Base-by-base conservation (phyloP, 495 filamentous ascomycete genomes). In the Daldinia bambusicola region DNA sequence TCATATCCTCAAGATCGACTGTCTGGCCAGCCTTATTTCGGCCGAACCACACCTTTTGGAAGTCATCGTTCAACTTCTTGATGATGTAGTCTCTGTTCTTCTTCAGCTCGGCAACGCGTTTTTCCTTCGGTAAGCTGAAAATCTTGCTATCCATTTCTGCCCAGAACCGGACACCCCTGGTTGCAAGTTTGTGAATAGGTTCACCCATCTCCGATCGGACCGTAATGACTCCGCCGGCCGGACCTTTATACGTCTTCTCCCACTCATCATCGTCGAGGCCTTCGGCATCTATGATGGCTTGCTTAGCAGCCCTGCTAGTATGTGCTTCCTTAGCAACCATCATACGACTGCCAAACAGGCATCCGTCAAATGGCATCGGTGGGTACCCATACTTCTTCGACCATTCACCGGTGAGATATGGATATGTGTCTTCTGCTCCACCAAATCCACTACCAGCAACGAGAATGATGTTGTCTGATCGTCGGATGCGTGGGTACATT, bases 41-140 rank as follows among this genome's bases (percentile, higher is more conserved):
- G 55, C 95, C 95, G 77, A 99, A 99, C 95, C 95, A 99, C 1
- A 97, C 93, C 82, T 99, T 99, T 71, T 97, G 94, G 83, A 96
- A 99, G 80, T 99, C 95, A 74, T 93, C 93, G 71, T 99, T 98
- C 67, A 99, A 89, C 80, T 97, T 97, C 84, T 92, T 90, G 83
- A 98, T 99, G 80, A 99, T 98, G 78, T 98, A 92, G 43, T 95
- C 91, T 26, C 93, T 89, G 74, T 91, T 89, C 82, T 97, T 97
- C 85, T 94, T 93, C 30, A 98, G 85, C 81, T 97, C 95, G 6
- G 92, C 89, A 5, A 98, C 82, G 57, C 95, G 91, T 81, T 98
- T 98, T 60, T 92, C 92, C 81, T 97, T 97, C 80, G 97, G 94
- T 20, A 99, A 85, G 80, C 89, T 92, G 87, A 99, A 99, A 72